Percentiles rank a stretch among this genome's conserved stretches.
These are phyloP conservation scores for Metschnikowia lachancei DNA, from an alignment of 805 yeast species.

Conservation along the genomic window DNA sequence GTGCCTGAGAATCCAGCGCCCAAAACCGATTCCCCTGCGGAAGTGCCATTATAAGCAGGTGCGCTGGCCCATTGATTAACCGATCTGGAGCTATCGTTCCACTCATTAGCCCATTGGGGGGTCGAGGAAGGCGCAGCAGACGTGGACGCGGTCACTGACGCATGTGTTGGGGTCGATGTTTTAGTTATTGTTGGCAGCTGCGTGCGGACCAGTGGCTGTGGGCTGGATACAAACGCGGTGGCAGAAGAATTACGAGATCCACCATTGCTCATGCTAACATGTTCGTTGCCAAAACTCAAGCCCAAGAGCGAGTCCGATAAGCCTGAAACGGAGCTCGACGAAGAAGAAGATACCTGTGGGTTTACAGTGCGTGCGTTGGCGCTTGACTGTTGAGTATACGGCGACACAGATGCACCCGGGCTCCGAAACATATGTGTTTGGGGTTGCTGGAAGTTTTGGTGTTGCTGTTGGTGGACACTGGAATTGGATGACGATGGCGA, in stretches of 20 bases:
- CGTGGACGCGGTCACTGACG: too few relatives aligned
- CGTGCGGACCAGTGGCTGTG: slow-evolving; percentile 5
- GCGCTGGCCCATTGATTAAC: slow-evolving; percentile 14
- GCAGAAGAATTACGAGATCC: neutral
- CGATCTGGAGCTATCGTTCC: slow-evolving; percentile 29
- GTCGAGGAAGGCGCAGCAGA: neutral
- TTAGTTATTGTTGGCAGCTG: slow-evolving; percentile 1
- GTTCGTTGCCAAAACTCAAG: slow-evolving; percentile 19
- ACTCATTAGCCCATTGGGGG: slow-evolving; percentile 32
- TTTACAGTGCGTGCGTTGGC: neutral
- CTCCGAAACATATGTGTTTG: neutral
- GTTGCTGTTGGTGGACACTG: slow-evolving; percentile 10
- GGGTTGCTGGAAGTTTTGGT: slow-evolving; percentile 1
- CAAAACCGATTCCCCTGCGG: slow-evolving; percentile 4
- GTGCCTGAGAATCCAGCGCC: slow-evolving; percentile 13
- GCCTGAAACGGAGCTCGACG: slow-evolving; percentile 8
- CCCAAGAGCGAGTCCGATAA: slow-evolving; percentile 24
- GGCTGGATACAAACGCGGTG: slow-evolving; percentile 5
- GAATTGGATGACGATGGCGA: slow-evolving; percentile 51
- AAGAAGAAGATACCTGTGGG: slow-evolving; percentile 3
- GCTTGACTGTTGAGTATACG: slow-evolving; percentile 1
- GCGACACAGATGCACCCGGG: slow-evolving; percentile 16
- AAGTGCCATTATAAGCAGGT: slow-evolving; percentile 11
- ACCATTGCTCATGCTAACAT: neutral
- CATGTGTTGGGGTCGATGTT: neutral